A percentile compares a stretch with the other conserved stretches of the same genome.
These are phyloP conservation scores for Wickerhamiella kurtzmanii DNA, from an alignment of 805 yeast species.

Conservation along the genomic window DNA sequence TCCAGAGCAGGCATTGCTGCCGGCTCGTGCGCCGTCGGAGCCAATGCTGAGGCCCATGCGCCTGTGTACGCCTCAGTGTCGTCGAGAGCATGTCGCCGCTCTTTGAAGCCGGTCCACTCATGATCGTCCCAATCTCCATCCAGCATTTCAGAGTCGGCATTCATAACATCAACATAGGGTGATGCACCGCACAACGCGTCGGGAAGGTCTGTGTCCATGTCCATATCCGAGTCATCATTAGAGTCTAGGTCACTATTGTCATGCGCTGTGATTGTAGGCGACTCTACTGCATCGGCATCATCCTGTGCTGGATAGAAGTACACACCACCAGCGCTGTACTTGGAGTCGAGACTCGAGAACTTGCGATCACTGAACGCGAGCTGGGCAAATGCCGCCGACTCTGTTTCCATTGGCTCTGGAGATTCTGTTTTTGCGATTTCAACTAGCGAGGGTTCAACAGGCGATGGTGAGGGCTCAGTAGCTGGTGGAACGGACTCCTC, in stretches of 20 bases:
- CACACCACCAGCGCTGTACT: constrained; percentile 82
- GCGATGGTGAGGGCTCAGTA: too few relatives aligned
- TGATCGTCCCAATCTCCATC: constrained; percentile 1
- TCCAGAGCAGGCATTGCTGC: constrained; percentile 1
- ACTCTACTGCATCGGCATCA: constrained; percentile 13
- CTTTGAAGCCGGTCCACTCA: neutral
- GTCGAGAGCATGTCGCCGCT: neutral
- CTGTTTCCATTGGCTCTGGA: constrained; percentile 13
- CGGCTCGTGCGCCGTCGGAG: neutral
- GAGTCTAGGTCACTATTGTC: constrained; percentile 2
- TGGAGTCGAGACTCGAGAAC: constrained; percentile 63
- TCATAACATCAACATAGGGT: neutral
- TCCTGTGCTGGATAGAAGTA: constrained; percentile 39
- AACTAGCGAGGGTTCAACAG: too few relatives aligned
- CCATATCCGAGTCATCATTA: constrained; percentile 5
- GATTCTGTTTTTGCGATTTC: too few relatives aligned
- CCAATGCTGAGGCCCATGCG: neutral
- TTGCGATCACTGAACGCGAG: constrained; percentile 70
- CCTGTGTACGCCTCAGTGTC: neutral
- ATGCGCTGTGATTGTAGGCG: neutral
- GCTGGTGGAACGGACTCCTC: too few relatives aligned
- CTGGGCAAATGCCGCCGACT: constrained; percentile 37
- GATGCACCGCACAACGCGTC: neutral
- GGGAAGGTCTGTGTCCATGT: neutral
- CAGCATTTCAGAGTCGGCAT: neutral